Evolutionary conservation across 2,329 filamentous ascomycete species (phyloP), one percentile per base, ranked within the genome.

Genomic region (Talaromyces sp.): DNA sequence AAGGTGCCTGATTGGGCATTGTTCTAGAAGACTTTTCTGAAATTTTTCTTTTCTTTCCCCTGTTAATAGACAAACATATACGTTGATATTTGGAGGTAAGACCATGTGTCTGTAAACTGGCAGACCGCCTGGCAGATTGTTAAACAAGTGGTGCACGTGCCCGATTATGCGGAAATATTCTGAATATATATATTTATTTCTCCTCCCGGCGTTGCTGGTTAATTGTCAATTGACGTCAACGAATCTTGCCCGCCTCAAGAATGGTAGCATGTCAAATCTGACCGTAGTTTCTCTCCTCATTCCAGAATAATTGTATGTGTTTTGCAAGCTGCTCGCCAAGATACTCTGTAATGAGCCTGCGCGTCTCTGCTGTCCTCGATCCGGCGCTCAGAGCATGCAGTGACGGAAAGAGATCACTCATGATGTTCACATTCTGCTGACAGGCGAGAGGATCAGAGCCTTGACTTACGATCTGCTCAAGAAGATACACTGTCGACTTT

Each of bases 301-400:
- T 65, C 76, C 77, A 80, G 64, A 78, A 79, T 12, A 70, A 69
- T n/a, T 73, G 58, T 48, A 79, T 67, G n/a, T 70, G 69, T 25
- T 33, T 60, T 16, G 66, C 73, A 40, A 69, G 66, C 23, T 68
- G 67, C 21, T 70, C 67, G 4, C 73, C 76, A 1, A 79, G 65
- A 48, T 77, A 72, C 28, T 71, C 70, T 21, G 65, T 64, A 58
- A 80, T 59, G 28, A 69, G 37, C 39, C 63, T 64, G 61, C 59
- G 67, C 18, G 70, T 70, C 16, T 67, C 60, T 12, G 48, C 52
- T 8, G 65, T 70, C 42, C 58, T 67, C 18, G 61, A 60, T 58
- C 66, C 59, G 21, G 61, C 64, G 56, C 67, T 70, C 55, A 71
- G 65, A 14, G 52, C 62, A 21, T 42, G 61, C 35, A 70, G 33